Evolutionary conservation across 2,329 filamentous ascomycete species (phyloP).

Genomic region (Acephala macrosclerotiorum): DNA sequence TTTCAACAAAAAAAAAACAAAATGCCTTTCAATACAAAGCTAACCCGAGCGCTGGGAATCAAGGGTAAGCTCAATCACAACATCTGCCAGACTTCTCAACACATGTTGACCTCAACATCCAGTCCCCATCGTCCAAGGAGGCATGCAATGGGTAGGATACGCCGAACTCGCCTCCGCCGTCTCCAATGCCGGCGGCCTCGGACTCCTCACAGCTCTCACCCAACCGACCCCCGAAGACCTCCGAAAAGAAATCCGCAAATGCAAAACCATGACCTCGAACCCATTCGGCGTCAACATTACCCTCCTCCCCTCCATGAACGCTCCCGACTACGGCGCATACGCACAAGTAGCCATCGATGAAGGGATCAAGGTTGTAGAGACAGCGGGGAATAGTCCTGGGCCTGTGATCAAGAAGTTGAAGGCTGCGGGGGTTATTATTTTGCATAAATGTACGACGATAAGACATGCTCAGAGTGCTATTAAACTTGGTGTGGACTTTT

Average conservation of each 20-base stretch:
- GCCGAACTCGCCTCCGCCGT: conserved; percentile 80
- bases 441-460: conserved; percentile 99
- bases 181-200: conserved; percentile 82
- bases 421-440: conserved; percentile 75
- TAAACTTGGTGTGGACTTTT: conserved; percentile 94
- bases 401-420: conserved; percentile 92
- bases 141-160: conserved; percentile 88
- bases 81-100: not conserved
- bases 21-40: conserved; percentile 50
- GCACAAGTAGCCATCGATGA: conserved; percentile 93
- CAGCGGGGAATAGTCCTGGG: conserved; percentile 87
- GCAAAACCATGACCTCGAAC: conserved; percentile 77
- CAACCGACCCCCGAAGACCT: conserved; percentile 92
- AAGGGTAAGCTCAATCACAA: conserved; percentile 35
- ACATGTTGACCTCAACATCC: conserved; percentile 30
- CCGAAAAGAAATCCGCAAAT: conserved; percentile 90
- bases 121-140: conserved; percentile 86
- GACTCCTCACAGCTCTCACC: conserved; percentile 86
- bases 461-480: conserved; percentile 89
- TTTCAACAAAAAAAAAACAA: too few species aligned
- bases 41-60: conserved; percentile 52
- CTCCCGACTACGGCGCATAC: conserved; percentile 92
- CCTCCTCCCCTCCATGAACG: conserved; percentile 85
- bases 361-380: conserved; percentile 90
- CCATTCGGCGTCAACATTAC: conserved; percentile 97